Evolutionary conservation across 106 monocot species (phyloP).

Genomic region (Xerophyta viscosa): DNA sequence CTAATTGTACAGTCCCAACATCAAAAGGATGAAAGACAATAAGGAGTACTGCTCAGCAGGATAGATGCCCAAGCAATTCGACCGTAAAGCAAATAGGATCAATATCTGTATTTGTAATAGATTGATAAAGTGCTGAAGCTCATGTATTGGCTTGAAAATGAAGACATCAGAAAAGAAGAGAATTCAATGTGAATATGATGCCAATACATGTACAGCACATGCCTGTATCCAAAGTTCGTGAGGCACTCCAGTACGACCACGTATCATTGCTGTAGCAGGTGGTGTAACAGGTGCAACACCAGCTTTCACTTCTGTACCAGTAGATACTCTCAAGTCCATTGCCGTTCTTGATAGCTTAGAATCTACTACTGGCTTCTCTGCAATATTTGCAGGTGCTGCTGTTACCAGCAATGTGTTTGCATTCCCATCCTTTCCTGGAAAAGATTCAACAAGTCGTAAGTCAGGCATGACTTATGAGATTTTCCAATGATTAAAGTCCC

Average conservation of each 20-base stretch:
- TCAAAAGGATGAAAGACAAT: no score
- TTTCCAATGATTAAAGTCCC: not conserved
- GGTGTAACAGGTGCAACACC: conserved; percentile 17
- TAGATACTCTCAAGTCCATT: conserved; percentile 24
- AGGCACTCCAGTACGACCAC: conserved; percentile 17
- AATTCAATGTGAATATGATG: not conserved
- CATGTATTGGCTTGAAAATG: not conserved
- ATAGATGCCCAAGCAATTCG: no score
- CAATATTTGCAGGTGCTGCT: conserved; percentile 15
- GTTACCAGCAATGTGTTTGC: conserved; percentile 5
- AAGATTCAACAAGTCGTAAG: conserved; percentile 6
- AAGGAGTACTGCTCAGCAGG: no score
- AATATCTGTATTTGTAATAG: no score
- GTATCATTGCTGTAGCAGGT: conserved; percentile 12
- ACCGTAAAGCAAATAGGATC: no score
- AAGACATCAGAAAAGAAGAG: not conserved
- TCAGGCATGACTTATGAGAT: not conserved
- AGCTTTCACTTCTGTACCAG: conserved; percentile 26
- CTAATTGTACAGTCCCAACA: no score
- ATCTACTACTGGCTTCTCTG: conserved; percentile 18
- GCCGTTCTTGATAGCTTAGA: conserved; percentile 17
- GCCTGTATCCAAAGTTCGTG: conserved; percentile 39
- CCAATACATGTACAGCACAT: conserved; percentile 16
- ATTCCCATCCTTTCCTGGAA: conserved; percentile 45
- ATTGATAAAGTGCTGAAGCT: not conserved